These are phyloP conservation scores for Micractinium conductrix DNA, from an alignment of 139 green algal genomes.

Conservation along the genomic window DNA sequence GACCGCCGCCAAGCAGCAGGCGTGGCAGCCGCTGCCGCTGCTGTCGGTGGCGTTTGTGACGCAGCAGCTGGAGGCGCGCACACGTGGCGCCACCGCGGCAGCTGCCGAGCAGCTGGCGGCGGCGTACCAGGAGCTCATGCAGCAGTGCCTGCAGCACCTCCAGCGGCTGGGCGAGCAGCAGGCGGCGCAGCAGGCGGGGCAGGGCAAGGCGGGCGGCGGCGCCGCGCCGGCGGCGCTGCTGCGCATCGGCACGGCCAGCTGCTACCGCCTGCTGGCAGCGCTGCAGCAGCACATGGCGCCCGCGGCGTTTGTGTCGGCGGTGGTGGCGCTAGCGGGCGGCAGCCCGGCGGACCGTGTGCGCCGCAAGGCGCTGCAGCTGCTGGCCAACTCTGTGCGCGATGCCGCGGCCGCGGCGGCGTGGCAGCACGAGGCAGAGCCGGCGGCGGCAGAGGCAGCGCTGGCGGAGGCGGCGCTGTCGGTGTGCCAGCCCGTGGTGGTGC, in stretches of 20 bases:
- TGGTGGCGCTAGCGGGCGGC: constrained; percentile 52
- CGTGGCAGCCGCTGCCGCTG: constrained; percentile 50
- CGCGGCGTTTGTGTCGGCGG: constrained; percentile 56
- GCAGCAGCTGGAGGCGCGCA: constrained; percentile 55
- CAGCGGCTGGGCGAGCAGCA: constrained; percentile 42
- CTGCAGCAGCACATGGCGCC: constrained; percentile 60
- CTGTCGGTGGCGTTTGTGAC: constrained; percentile 61
- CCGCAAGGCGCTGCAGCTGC: constrained; percentile 66
- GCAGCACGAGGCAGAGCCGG: constrained; percentile 30
- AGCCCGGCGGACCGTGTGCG: constrained; percentile 52
- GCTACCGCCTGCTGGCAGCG: constrained; percentile 47
- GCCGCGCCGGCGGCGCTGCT: neutral
- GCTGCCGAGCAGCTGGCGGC: neutral
- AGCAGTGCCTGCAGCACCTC: constrained; percentile 54
- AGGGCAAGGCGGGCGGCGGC: neutral
- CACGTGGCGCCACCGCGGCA: neutral
- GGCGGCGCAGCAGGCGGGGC: neutral
- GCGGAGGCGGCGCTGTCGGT: constrained; percentile 37
- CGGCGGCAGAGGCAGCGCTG: neutral
- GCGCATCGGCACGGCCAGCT: constrained; percentile 41
- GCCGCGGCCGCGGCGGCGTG: constrained; percentile 29
- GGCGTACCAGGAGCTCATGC: constrained; percentile 48
- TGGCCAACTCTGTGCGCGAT: constrained; percentile 47
- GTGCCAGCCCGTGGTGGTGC: constrained; percentile 30
- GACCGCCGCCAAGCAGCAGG: neutral